Percentiles rank a stretch among this genome's conserved stretches.
These are phyloP conservation scores for Solanum commersonii DNA, from an alignment of 257 asterid genomes.

Conservation along the genomic window DNA sequence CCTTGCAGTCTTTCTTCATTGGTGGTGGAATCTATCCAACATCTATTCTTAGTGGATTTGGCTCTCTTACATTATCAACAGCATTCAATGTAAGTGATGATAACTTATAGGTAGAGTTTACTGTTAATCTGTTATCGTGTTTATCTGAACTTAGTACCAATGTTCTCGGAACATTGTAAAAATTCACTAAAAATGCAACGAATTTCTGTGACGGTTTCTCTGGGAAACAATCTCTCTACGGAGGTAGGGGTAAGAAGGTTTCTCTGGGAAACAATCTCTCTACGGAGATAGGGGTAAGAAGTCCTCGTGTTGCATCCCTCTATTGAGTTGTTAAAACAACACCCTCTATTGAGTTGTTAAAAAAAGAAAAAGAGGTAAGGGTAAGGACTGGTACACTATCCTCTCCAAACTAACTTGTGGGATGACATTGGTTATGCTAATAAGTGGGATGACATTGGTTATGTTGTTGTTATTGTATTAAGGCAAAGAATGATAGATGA, in stretches of 20 bases:
- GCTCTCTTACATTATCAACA: constrained; percentile 41
- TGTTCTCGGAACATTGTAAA: neutral
- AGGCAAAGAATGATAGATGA: neutral
- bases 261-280: neutral
- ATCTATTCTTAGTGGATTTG: constrained; percentile 77
- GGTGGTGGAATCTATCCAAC: constrained; percentile 75
- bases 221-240: neutral
- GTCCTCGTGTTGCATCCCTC: too few relatives aligned
- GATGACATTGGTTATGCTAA: neutral
- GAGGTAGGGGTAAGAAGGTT: neutral
- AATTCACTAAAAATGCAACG: neutral
- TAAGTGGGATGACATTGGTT: too few relatives aligned
- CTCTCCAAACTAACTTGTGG: too few relatives aligned
- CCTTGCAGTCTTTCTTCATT: constrained; percentile 61
- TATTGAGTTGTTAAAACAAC: too few relatives aligned
- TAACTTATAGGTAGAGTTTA: neutral
- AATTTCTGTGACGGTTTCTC: too few relatives aligned
- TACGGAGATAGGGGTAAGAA: neutral
- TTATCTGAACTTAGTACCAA: too few relatives aligned
- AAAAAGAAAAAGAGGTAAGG: neutral
- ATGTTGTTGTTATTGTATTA: neutral
- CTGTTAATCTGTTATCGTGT: neutral
- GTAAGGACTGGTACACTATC: too few relatives aligned
- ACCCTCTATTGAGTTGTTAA: too few relatives aligned
- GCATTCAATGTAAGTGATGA: constrained; percentile 62